Conservation (phyloP, 306 rosid species). For the Boehmeria nivea region DNA sequence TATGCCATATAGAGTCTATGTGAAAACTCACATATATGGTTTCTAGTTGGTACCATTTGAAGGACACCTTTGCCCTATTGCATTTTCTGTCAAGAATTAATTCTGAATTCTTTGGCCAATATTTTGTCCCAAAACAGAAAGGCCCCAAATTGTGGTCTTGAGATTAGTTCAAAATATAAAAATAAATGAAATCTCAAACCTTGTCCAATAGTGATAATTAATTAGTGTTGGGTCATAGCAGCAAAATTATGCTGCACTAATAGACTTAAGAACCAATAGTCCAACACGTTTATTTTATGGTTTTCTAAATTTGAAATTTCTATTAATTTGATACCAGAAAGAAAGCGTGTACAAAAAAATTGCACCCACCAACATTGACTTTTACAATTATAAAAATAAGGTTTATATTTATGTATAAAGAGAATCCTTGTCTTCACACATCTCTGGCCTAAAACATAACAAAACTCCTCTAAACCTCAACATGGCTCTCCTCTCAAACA, state of each 20-base stretch:
- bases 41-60: no score
- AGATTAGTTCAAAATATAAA: no score
- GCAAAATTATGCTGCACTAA: not conserved
- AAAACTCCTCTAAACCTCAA: not conserved
- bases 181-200: no score
- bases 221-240: no score
- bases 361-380: constrained; percentile 17
- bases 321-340: not conserved
- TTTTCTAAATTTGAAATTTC: not conserved
- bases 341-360: not conserved
- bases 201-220: no score
- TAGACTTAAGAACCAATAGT: not conserved
- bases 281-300: constrained; percentile 3
- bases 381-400: not conserved
- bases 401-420: not conserved
- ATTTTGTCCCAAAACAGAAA: no score
- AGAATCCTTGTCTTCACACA: not conserved
- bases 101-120: no score
- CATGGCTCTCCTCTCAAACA: constrained; percentile 47
- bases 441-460: not conserved
- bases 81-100: no score
- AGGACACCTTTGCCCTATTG: no score
- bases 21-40: no score
- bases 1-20: no score
- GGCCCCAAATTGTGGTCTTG: no score